Conservation (phyloP, 169 alveolate species). For the Cryptosporidium felis region DNA sequence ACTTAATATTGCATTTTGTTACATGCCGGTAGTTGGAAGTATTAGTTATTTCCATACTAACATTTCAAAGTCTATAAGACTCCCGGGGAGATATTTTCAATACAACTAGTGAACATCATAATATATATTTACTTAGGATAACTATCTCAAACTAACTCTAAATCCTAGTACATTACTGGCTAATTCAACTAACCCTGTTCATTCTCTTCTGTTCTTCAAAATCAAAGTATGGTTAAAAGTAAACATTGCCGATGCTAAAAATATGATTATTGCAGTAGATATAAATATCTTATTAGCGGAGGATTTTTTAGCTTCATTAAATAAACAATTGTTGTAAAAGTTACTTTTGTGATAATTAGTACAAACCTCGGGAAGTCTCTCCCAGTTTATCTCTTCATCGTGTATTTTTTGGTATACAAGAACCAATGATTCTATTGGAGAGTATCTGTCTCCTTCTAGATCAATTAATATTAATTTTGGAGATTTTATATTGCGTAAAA, state of each 20-base stretch:
- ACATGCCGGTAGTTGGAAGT: conserved; percentile 61
- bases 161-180: too few species aligned
- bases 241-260: too few species aligned
- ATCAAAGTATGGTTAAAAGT: too few species aligned
- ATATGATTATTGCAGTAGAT: too few species aligned
- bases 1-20: conserved; percentile 55
- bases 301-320: neutral
- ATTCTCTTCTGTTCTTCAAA: too few species aligned
- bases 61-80: neutral
- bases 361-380: conserved; percentile 14
- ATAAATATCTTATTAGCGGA: too few species aligned
- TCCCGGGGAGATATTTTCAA: conserved; percentile 54
- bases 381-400: conserved; percentile 52
- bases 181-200: too few species aligned
- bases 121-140: too few species aligned
- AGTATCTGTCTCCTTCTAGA: conserved; percentile 49
- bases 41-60: conserved; percentile 18
- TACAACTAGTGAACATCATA: neutral
- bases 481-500: neutral
- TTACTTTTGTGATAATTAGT: conserved; percentile 16
- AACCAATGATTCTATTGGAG: neutral
- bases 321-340: conserved; percentile 42
- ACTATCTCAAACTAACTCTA: too few species aligned
- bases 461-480: conserved; percentile 14
- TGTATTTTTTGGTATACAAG: neutral